These are phyloP conservation scores for Fusarium sp. DNA, from an alignment of 2,329 filamentous ascomycete genomes.

Conservation along the genomic window DNA sequence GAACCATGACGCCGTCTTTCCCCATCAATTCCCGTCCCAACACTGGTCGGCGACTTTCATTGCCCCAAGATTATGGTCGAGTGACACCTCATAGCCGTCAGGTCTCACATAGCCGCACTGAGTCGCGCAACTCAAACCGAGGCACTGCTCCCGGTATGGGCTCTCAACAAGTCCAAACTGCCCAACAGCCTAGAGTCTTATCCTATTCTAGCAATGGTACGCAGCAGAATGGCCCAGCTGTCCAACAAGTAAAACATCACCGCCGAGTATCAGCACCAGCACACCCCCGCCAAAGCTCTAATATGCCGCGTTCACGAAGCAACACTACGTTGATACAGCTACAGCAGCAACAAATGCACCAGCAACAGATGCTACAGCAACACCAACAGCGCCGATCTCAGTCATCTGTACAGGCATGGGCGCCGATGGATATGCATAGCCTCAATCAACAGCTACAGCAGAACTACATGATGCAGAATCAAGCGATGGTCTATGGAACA, in stretches of 20 bases:
- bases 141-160: slow-evolving; percentile 1
- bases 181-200: slow-evolving; percentile 23
- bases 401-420: slow-evolving; percentile 29
- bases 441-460: slow-evolving; percentile 36
- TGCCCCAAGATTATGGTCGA: slow-evolving; percentile 34
- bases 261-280: slow-evolving; percentile 36
- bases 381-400: slow-evolving; percentile 18
- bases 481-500: slow-evolving; percentile 28
- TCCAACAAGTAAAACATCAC: slow-evolving; percentile 26
- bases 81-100: slow-evolving; percentile 32
- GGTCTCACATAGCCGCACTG: slow-evolving; percentile 14
- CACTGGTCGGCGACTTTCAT: slow-evolving; percentile 29
- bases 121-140: slow-evolving; percentile 23
- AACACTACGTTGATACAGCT: slow-evolving; percentile 21
- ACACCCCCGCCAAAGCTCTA: slow-evolving; percentile 12
- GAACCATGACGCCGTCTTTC: slow-evolving; percentile 29
- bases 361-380: slow-evolving; percentile 25
- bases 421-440: slow-evolving; percentile 32
- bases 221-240: slow-evolving; percentile 12
- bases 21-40: slow-evolving; percentile 7
- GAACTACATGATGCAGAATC: slow-evolving; percentile 37
- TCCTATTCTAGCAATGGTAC: slow-evolving; percentile 34
- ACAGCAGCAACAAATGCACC: slow-evolving; percentile 25
- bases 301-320: slow-evolving; percentile 27
- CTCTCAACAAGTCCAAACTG: slow-evolving; percentile 10